Base-by-base conservation (phyloP, 2,329 filamentous ascomycete genomes). In the Phialocephala sp. region DNA sequence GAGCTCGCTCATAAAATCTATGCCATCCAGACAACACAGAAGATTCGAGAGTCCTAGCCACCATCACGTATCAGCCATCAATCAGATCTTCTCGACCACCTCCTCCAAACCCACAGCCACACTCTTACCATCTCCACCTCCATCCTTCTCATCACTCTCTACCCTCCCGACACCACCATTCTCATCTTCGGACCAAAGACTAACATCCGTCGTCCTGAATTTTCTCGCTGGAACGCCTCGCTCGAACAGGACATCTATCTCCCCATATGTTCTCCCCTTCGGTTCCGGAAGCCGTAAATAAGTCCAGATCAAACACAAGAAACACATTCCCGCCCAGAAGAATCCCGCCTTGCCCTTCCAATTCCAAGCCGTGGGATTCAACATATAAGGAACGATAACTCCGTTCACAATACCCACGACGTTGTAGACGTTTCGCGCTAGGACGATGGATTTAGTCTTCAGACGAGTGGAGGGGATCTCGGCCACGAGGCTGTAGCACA, bases 401-500 rank as follows among this genome's bases (percentile, higher is more conserved):
- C 87, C 89, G 74, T 89, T 91, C 72, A 96, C 80, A 71, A 97
- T 96, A 69, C 86, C 90, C 56, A 96, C 80, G 73, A 94, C 94
- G 82, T 85, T 87, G 65, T 58, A 61, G 43, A 93, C 80, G 71
- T 91, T 91, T 63, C 93, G 89, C 1, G 91, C 92, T 4, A 96
- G 84, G 1, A 94, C 93, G 36, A 96, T 90, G 0, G 93, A 96
- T 83, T 97, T 97, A 81, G 95, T 93, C 75, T 93, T 91, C 41
- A 97, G 83, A 1, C 93, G 86, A 20, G 91, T 87, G 0, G 92
- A 92, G 0, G 92, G 92, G 35, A 97, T 80, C 77, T 97, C 93
- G 1, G 90, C 87, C 8, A 97, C 92, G 11, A 97, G 85, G 0
- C 91, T 94, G 79, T 95, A 97, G 78, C 90, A 92, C 11, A 96